Evolutionary conservation across 73 alveolate genomes (phyloP).

Genomic region (Paramecium sonneborni): DNA sequence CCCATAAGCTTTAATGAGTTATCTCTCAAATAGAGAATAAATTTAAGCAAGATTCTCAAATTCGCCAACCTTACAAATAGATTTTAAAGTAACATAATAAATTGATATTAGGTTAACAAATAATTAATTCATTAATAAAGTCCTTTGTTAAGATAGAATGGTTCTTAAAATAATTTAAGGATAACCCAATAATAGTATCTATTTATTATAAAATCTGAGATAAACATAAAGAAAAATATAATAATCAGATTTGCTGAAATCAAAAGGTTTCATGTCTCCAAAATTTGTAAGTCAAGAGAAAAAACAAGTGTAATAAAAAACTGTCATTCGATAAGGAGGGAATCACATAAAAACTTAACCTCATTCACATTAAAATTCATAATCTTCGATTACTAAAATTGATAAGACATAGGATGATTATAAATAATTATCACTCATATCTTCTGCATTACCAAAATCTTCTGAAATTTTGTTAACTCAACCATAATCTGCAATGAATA

Average conservation of each 20-base stretch:
- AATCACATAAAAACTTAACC: slow-evolving; percentile 38
- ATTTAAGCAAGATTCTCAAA: slow-evolving; percentile 9
- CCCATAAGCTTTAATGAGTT: slow-evolving; percentile 2
- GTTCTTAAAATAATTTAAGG: not conserved
- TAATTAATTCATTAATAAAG: not conserved
- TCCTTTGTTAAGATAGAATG: not conserved
- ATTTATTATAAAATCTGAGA: not conserved
- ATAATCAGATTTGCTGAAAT: slow-evolving; percentile 17
- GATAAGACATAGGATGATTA: not conserved
- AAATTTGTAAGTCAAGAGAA: slow-evolving; percentile 44
- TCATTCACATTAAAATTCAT: slow-evolving; percentile 22
- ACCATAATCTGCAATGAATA: not conserved
- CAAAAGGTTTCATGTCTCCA: slow-evolving; percentile 53
- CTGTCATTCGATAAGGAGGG: slow-evolving; percentile 10
- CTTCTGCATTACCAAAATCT: not conserved
- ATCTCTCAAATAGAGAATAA: slow-evolving; percentile 13
- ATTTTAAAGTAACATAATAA: not conserved
- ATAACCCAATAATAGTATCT: not conserved
- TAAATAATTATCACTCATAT: not conserved
- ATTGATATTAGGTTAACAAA: not conserved
- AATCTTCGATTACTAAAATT: not conserved
- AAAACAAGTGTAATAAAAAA: not conserved
- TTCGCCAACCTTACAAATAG: slow-evolving; percentile 29
- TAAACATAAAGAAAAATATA: slow-evolving; percentile 34
- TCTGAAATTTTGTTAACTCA: not conserved